These are phyloP conservation scores for Orbilia blumenaviensis DNA, from an alignment of 2,329 filamentous ascomycete genomes.

Conservation along the genomic window DNA sequence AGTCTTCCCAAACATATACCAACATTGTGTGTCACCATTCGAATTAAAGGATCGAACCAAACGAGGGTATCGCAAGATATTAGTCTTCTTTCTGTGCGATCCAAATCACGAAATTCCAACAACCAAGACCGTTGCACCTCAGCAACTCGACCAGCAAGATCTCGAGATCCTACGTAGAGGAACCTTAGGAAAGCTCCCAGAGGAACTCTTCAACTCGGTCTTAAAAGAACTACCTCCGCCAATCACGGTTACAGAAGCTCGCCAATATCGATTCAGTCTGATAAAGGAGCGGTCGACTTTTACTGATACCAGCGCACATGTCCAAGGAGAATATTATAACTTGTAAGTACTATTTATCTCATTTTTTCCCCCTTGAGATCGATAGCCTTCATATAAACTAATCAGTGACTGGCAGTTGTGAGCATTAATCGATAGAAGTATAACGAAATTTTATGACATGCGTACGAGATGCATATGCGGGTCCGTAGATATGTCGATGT, in stretches of 20 bases:
- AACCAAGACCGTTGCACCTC: background rate
- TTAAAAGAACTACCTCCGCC: slow-evolving; percentile 50
- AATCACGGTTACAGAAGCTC: slow-evolving; percentile 61
- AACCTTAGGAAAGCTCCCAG: slow-evolving; percentile 14
- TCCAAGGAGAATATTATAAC: background rate
- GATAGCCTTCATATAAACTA: too few species aligned
- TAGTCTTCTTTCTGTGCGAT: slow-evolving; percentile 70
- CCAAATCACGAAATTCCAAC: slow-evolving; percentile 59
- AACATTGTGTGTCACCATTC: slow-evolving; percentile 7
- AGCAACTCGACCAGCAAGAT: background rate
- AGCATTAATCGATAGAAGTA: too few species aligned
- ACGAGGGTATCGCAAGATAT: slow-evolving; percentile 68
- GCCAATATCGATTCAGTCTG: slow-evolving; percentile 59
- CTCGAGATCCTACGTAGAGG: background rate
- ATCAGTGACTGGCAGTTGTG: too few species aligned
- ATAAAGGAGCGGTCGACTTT: slow-evolving; percentile 61
- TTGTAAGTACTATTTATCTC: too few species aligned
- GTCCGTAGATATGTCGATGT: too few species aligned
- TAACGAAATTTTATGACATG: too few species aligned
- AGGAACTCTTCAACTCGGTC: slow-evolving; percentile 48
- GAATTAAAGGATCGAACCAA: slow-evolving; percentile 59
- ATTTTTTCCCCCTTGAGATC: too few species aligned
- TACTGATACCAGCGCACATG: background rate
- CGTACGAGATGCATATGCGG: too few species aligned
- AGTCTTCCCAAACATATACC: slow-evolving; percentile 27